Evolutionary conservation across 176 grass and related monocot species (phyloP), one percentile per base, ranked within the genome.

Genomic region (Oryza nivara): DNA sequence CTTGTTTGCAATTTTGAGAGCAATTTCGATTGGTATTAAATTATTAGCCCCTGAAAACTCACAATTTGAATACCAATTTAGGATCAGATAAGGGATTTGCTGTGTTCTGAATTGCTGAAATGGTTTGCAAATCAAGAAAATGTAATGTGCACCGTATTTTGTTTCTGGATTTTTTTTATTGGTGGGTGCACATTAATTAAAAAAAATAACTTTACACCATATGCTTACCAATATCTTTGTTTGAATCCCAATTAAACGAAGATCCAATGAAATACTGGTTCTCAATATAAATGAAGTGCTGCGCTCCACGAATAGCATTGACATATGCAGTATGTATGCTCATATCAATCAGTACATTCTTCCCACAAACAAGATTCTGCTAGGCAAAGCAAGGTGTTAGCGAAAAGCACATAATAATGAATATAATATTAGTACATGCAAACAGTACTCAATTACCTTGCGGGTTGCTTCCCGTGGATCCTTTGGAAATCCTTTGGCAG

Each of bases 271-370:
- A 98, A 65, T 98, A 98, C 65, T 98, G 95, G 88, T 98, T 98
- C 90, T 98, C 95, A 84, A 98, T 93, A 89, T 98, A 95, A 83
- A 98, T 95, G 43, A 88, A 95, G 66, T 98, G 95, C 45, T 98
- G 92, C 20, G 95, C 95, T 67, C 92, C 71, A 66, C 95, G 88
- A 20, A 98, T 98, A 51, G 95, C 95, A 93, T 95, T 83, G 4
- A 98, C 91, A 93, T 98, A 98, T 88, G 92, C 92, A 11, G 70
- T 88, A 88, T 98, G 95, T 88, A 95, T 98, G 87, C 95, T 98
- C 91, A 91, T 93, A 70, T 98, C 95, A 88, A 98, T 95, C 43
- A 98, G 72, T 69, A 93, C 89, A 80, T 98, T 98, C 72, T 98
- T 98, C 58, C 96, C 96, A 68, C 92, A 98, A 46, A 95, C 80